Base-by-base conservation (phyloP, 1,284 basidiomycete species). In the Pseudozyma sp. region DNA sequence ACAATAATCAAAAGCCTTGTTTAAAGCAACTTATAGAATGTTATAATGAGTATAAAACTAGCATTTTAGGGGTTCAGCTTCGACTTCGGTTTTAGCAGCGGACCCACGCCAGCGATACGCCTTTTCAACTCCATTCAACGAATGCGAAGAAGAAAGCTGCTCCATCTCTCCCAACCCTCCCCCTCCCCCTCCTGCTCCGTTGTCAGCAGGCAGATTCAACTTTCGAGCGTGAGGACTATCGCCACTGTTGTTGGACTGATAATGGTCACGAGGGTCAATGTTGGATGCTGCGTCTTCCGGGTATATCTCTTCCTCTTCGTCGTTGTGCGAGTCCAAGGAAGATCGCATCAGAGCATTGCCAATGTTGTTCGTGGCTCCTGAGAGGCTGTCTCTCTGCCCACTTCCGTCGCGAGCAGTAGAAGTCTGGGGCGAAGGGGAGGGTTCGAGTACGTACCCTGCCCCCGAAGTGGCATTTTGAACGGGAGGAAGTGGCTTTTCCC, bases 241-340 rank as follows among this genome's bases (percentile, higher is more conserved):
- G n/a, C 18, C 11, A 18, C 47, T 53, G 12, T 40, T 39, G 14
- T 31, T 35, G 2, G 44, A 16, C 13, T 56, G 54, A 18, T 56
- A 47, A 10, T 25, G 49, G 1, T 59, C 60, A 2, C 40, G n/a
- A 3, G 61, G 45, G 40, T 67, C 62, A 34, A 75, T 70, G 44
- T 80, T 80, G 38, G 62, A 69, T 18, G 72, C 80, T 9, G 80
- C 78, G 42, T 81, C 80, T 49, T 81, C 80, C 1, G 80, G 80
- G 44, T 78, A 78, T 42, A 81, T 78, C 35, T 79, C 77, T 39
- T 80, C 79, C 0, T 47, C 35, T 16, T 76, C 71, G 40, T 31
- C 25, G 25, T 31, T 31, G 25, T 47, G 42, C 14, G 53, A 59
- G 21, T 69, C 66, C 9, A 52, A 38, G 12, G 53, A 57, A 19